Conservation (phyloP, 805 yeast genomes). For the Wickerhamomyces alni region DNA sequence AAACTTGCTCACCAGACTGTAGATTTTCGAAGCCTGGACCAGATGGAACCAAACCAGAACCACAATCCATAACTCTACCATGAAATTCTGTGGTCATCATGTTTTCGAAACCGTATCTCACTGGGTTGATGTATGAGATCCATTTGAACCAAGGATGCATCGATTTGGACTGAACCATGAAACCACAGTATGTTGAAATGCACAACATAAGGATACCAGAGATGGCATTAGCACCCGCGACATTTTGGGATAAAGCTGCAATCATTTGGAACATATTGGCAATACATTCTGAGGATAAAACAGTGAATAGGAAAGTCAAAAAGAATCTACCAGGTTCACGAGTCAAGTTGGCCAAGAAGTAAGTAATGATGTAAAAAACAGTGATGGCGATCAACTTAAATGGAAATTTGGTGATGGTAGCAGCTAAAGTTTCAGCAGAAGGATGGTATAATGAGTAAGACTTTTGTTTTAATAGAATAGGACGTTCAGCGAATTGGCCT, state of each 20-base stretch:
- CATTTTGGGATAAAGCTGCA: constrained; percentile 42
- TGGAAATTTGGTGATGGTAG: constrained; percentile 56
- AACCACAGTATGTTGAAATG: constrained; percentile 57
- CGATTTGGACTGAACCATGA: constrained; percentile 49
- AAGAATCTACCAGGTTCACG: constrained; percentile 50
- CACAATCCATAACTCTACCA: constrained; percentile 48
- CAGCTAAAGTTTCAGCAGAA: constrained; percentile 66
- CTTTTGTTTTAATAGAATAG: constrained; percentile 66
- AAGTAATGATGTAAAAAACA: constrained; percentile 42
- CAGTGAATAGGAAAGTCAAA: constrained; percentile 39
- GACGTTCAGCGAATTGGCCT: constrained; percentile 42
- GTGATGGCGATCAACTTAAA: constrained; percentile 43
- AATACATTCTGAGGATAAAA: constrained; percentile 40
- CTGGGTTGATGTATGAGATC: constrained; percentile 54
- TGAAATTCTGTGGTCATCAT: constrained; percentile 63
- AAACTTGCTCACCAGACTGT: constrained; percentile 36
- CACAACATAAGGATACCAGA: constrained; percentile 50
- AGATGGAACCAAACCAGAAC: constrained; percentile 47
- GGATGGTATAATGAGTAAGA: constrained; percentile 69
- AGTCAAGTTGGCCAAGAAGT: constrained; percentile 52
- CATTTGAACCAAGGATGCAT: constrained; percentile 73
- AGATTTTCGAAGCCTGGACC: constrained; percentile 47
- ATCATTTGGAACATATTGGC: constrained; percentile 47
- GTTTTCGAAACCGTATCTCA: constrained; percentile 55
- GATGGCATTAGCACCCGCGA: constrained; percentile 54